Evolutionary conservation across 1,284 basidiomycete species (phyloP).

Genomic region (Phylloboletellus chloephorus): DNA sequence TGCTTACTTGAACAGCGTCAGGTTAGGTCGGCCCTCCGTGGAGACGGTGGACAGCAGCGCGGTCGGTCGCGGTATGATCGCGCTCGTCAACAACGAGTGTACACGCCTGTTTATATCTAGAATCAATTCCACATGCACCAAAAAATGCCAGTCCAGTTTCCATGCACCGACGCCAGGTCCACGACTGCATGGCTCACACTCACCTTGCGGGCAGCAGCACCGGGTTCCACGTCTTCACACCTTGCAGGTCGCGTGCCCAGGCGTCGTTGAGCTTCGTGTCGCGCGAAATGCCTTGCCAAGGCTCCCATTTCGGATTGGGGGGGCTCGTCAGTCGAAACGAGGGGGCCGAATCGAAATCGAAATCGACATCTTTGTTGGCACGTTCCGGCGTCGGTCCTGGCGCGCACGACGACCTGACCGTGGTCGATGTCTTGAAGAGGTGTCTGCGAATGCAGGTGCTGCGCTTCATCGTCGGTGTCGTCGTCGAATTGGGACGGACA

Average conservation of each 20-base stretch:
- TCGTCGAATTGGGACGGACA: no score
- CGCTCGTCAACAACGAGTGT: constrained; percentile 60
- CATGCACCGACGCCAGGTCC: constrained; percentile 7
- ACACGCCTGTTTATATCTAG: constrained; percentile 35
- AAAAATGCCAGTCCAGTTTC: constrained; percentile 15
- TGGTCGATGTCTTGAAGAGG: not conserved
- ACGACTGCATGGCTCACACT: constrained; percentile 11
- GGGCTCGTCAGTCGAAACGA: constrained; percentile 41
- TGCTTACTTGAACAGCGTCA: constrained; percentile 58
- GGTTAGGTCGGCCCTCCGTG: constrained; percentile 52
- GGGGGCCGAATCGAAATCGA: constrained; percentile 33
- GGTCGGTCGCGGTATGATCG: constrained; percentile 67
- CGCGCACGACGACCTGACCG: not conserved
- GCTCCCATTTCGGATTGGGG: constrained; percentile 49
- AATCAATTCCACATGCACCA: constrained; percentile 19
- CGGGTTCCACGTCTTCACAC: constrained; percentile 45
- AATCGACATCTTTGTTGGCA: constrained; percentile 6
- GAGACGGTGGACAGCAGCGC: constrained; percentile 68
- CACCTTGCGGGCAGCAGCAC: constrained; percentile 32
- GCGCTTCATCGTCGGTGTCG: no score
- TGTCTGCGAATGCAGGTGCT: not conserved
- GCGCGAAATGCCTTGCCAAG: constrained; percentile 44
- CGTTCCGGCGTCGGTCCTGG: not conserved
- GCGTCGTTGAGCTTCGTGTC: constrained; percentile 28
- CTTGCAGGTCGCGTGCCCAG: constrained; percentile 33